Base-by-base conservation (phyloP, 495 filamentous ascomycete genomes). In the Sphaerosporella brunnea region DNA sequence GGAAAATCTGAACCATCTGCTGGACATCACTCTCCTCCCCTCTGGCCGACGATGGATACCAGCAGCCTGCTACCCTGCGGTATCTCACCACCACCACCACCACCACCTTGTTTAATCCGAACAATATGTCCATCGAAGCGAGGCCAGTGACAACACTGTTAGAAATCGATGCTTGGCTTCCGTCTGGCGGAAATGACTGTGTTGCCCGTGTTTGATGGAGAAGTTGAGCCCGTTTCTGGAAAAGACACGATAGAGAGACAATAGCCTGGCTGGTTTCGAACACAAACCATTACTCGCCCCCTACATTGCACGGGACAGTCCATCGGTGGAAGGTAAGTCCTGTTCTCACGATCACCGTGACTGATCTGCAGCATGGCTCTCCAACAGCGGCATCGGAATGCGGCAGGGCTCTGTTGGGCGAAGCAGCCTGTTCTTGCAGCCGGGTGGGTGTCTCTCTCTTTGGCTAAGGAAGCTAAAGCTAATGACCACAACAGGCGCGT, bases 81-180 rank as follows among this genome's bases (percentile, higher is more conserved):
- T 69, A 70, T 51, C 59, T 69, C 23, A 65, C 64, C 54, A 65
- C 66, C 13, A 71, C 69, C 67, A 61, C 68, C 23, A 65, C 64
- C 54, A 65, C 66, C 13, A 71, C 69, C 67, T 43, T 69, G 13
- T 70, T 68, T 45, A 70, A 70, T 52, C 64, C 68, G 5, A 72
- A 71, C 52, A 71, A 71, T 35, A 65, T 70, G 4, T 53, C 68
- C 1, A 43, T 68, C 11, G 69, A 70, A 49, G 66, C 62, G 1
- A 67, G 64, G 44, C 67, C 66, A 24, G 49, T 67, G 8, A 64
- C 59, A 4, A 69, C 64, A 5, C 45, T 64, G 0, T 54, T 63
- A 0, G 69, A 70, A 51, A 63, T 63, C 28, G 28, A 48, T 71
- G 45, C 64, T 72, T 47, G 67, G 67, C 3, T 70, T 25, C 18